Base-by-base conservation (phyloP, 2,329 filamentous ascomycete genomes). In the Ceratocystis variospora region DNA sequence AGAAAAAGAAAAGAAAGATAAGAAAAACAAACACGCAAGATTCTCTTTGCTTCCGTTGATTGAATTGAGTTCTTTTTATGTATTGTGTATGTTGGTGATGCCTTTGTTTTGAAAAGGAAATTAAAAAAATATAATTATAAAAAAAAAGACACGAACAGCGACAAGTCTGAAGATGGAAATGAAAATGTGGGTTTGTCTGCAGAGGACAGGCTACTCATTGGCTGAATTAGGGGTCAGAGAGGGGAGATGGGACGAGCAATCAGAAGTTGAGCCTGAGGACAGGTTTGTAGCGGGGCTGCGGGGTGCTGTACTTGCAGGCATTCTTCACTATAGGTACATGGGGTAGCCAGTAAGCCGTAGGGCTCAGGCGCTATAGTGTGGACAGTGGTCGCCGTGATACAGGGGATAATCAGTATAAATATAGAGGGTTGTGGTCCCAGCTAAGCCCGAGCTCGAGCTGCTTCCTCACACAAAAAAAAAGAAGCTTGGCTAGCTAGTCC, bases 41-140 rank as follows among this genome's bases (percentile, higher is more conserved):
- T 8, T 33, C 6, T 57, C 31, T 57, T 15, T 57, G 28, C 31
- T 33, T 7, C n/a, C 25, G 53, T 57, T 53, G 53, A 31, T 57
- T 62, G 37, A 62, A 62, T 46, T 28, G 37, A 44, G 17, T 62
- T 62, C 41, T 61, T 28, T 59, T 28, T 59, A 25, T 59, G 25
- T 48, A n/a, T 48, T 48, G 17, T 22, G 19, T 59, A 10, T 41
- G 7, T 28, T 62, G 59, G 59, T 25, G 59, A 62, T 41, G 33
- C 33, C 37, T 62, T 44, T 62, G 53, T 57, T 57, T 57, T 15
- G 53, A 57, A 57, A 57, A 25, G 22, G n/a, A 31, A n/a, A 33
- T 5, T 2, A 25, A 3, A n/a, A 33, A 57, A 25, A 53, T 22
- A 22, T 22, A 22, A 22, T 22, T 22, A 22, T 25, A 25, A 3